Evolutionary conservation across 2,329 filamentous ascomycete species (phyloP), one percentile per base, ranked within the genome.

Genomic region (Monilinia laxa): DNA sequence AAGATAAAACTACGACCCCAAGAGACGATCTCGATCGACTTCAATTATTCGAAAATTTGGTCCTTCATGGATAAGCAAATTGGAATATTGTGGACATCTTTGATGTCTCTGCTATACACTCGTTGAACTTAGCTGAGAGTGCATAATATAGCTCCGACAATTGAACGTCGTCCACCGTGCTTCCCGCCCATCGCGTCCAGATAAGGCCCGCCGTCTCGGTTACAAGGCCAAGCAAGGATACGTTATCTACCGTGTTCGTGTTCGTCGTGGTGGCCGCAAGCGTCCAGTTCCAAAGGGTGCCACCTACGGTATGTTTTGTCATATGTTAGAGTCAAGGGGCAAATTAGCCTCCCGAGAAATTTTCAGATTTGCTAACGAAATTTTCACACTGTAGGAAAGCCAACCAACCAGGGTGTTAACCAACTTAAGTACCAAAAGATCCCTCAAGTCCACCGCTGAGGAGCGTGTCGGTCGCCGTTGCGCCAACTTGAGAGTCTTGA

Each of bases 221-320:
- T 99, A 99, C 92, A 99, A 99, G 92, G 95, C 96, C 87, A 99
- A 99, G 92, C 95, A 99, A 87, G 95, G 95, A 83, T 99, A 98
- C 87, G 95, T 99, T 81, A 93, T 99, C 90, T 99, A 99, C 90
- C 95, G 95, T 82, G 88, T 96, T 80, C 95, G 95, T 81, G 95
- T 99, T 78, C 91, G 95, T 82, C 93, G 95, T 83, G 95, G 95
- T 90, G 95, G 95, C 79, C 93, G 95, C 88, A 99, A 99, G 93
- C 88, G 88, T 83, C 95, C 94, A 78, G 92, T 88, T 72, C 88
- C 90, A 79, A 97, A 96, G 93, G 95, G 95, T 90, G 95, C 95
- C 83, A 99, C 95, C 77, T 99, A 95, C 83, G 95, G 93, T 97
- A 88, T 78, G 90, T 79, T 74, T 4, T 20, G n/a, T 49, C 40